A percentile compares a stretch with the other conserved stretches of the same genome.
phyloP scores from a whole-genome alignment of 2,329 filamentous ascomycete genomes.

The Harringtonia aguacate region DNA sequence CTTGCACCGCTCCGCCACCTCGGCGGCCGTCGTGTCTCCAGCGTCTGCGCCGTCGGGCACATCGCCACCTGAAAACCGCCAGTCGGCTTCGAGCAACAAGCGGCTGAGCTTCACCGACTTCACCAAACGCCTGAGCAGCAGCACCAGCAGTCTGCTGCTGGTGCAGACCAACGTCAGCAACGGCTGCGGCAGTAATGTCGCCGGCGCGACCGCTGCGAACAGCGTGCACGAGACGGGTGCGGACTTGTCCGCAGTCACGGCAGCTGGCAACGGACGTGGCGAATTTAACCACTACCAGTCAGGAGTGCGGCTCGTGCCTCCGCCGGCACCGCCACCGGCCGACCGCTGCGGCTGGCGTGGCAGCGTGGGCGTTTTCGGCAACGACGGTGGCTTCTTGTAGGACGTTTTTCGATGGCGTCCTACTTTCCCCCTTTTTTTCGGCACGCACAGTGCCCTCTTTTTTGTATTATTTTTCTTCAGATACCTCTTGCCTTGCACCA shows the following conservation, averaged over 20 bases:
- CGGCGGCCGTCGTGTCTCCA: background rate
- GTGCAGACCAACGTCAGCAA: slow-evolving; percentile 42
- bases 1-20: slow-evolving; percentile 1
- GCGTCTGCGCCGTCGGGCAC: background rate
- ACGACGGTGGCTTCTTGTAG: slow-evolving; percentile 44
- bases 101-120: slow-evolving; percentile 52
- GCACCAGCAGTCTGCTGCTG: slow-evolving; percentile 47
- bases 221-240: no score
- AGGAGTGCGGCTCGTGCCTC: slow-evolving; percentile 13
- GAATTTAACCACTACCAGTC: background rate
- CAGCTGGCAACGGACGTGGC: no score
- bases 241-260: no score
- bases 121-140: slow-evolving; percentile 48
- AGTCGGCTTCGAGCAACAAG: slow-evolving; percentile 43
- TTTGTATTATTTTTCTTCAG: no score
- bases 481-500: no score
- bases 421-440: background rate
- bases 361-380: slow-evolving; percentile 41
- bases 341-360: slow-evolving; percentile 46
- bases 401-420: background rate
- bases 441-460: no score
- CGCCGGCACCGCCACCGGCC: slow-evolving; percentile 23
- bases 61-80: slow-evolving; percentile 28
- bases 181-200: slow-evolving; percentile 29
- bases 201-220: slow-evolving; percentile 23